A percentile compares a stretch with the other conserved stretches of the same genome.
Conservation (phyloP, 257 asterid species). For the Orobanche coerulescens region DNA sequence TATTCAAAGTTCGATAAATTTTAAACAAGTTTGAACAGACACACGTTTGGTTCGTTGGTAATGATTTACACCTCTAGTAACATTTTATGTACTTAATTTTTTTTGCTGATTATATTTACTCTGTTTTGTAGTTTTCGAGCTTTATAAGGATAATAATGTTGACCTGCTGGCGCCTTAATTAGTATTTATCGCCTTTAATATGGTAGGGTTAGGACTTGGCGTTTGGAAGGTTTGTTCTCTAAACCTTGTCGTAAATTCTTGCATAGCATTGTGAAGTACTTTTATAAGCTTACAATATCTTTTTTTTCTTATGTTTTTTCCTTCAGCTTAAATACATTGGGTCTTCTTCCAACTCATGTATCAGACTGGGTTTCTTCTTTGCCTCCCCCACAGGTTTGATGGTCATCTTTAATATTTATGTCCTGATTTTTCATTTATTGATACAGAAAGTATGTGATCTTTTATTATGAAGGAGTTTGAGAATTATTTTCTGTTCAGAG, state of each 20-base stretch:
- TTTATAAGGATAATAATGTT: conserved; percentile 85
- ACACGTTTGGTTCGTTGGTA: not conserved
- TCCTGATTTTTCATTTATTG: not conserved
- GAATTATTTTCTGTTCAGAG: too few species aligned
- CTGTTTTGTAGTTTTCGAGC: conserved; percentile 71
- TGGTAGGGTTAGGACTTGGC: conserved; percentile 69
- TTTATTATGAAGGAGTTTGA: not conserved
- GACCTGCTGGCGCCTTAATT: conserved; percentile 74
- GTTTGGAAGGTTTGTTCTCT: conserved; percentile 74
- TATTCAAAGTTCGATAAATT: too few species aligned
- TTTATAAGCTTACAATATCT: conserved; percentile 5
- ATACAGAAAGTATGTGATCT: not conserved
- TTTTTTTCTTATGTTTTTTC: conserved; percentile 1
- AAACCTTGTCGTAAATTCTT: not conserved
- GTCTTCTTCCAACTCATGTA: conserved; percentile 96
- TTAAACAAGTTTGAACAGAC: too few species aligned
- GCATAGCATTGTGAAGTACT: conserved; percentile 6
- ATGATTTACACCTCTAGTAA: not conserved
- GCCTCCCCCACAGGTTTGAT: conserved; percentile 90
- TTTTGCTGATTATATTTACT: conserved; percentile 13
- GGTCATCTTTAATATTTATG: not conserved
- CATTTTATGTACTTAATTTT: conserved; percentile 27
- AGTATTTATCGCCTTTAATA: conserved; percentile 53
- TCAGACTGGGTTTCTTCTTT: conserved; percentile 98
- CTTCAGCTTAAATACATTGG: conserved; percentile 84